Evolutionary conservation across 2,329 filamentous ascomycete species (phyloP).

Genomic region (Coleophoma crateriformis): DNA sequence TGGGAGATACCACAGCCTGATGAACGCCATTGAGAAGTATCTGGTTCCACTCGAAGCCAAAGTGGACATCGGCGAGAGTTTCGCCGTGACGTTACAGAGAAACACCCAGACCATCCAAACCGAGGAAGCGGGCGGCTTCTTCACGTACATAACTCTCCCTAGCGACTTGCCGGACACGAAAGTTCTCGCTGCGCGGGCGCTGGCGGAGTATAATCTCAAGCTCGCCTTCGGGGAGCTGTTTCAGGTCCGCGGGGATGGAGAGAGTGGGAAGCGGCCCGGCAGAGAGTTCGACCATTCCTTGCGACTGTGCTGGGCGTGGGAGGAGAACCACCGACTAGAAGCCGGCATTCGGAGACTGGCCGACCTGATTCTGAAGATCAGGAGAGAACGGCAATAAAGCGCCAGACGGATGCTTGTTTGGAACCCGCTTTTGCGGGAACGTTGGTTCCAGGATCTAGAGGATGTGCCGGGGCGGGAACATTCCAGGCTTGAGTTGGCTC

Average conservation of each 20-base stretch:
- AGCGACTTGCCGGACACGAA: constrained; percentile 30
- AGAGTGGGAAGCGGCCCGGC: constrained; percentile 24
- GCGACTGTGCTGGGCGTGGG: constrained; percentile 53
- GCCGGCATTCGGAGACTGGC: constrained; percentile 50
- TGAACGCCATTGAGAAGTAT: constrained; percentile 12
- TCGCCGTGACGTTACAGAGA: neutral
- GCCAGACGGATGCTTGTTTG: too few species aligned
- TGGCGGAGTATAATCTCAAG: constrained; percentile 45
- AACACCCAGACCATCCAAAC: constrained; percentile 1
- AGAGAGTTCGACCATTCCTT: constrained; percentile 41
- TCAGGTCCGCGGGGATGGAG: constrained; percentile 31
- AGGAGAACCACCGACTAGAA: constrained; percentile 43
- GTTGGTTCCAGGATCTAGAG: too few species aligned
- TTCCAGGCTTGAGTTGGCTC: too few species aligned
- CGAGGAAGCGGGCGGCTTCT: constrained; percentile 53
- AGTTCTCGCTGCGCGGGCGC: constrained; percentile 29
- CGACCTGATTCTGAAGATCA: neutral
- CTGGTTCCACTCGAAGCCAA: constrained; percentile 18
- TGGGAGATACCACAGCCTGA: constrained; percentile 17
- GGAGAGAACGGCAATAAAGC: neutral
- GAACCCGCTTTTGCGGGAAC: too few species aligned
- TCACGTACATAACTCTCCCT: constrained; percentile 58
- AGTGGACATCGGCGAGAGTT: constrained; percentile 6
- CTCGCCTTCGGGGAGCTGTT: constrained; percentile 53
- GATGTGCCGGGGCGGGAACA: too few species aligned